These are phyloP conservation scores for Eutypella sp. DNA, from an alignment of 2,329 filamentous ascomycete species.

Conservation along the genomic window DNA sequence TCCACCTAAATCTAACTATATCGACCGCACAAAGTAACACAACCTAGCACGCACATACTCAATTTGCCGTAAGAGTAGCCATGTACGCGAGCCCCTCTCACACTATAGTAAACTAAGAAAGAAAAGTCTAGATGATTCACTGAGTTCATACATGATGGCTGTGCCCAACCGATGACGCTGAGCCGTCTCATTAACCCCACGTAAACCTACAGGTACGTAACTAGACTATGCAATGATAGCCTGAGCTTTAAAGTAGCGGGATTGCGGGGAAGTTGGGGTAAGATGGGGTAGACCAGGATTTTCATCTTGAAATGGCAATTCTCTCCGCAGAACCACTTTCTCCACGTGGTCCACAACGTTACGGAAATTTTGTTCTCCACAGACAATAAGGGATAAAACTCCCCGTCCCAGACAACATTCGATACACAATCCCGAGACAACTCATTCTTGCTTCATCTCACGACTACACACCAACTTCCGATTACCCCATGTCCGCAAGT, in stretches of 20 bases:
- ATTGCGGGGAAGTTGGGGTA: not conserved
- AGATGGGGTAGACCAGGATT: not conserved
- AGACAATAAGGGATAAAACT: conserved; percentile 1
- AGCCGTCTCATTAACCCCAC: not conserved
- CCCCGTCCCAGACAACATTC: not conserved
- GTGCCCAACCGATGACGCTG: not conserved
- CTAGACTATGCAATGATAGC: not conserved
- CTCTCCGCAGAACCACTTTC: not conserved
- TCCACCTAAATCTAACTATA: not conserved
- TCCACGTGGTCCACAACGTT: not conserved
- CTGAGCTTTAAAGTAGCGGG: not conserved
- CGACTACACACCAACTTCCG: not conserved
- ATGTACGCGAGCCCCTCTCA: not conserved
- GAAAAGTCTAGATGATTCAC: not conserved
- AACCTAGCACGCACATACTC: not conserved
- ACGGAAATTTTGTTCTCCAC: not conserved
- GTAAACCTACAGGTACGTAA: not conserved
- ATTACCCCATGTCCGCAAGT: not conserved
- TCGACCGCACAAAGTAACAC: not conserved
- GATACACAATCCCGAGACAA: not conserved
- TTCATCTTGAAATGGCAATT: not conserved
- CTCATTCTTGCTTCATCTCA: not conserved
- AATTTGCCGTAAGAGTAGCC: not conserved
- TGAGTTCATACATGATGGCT: not conserved
- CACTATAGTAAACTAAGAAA: not conserved